Base-by-base conservation (phyloP, 352 stramenopile genomes). In the Globisporangium solare region DNA sequence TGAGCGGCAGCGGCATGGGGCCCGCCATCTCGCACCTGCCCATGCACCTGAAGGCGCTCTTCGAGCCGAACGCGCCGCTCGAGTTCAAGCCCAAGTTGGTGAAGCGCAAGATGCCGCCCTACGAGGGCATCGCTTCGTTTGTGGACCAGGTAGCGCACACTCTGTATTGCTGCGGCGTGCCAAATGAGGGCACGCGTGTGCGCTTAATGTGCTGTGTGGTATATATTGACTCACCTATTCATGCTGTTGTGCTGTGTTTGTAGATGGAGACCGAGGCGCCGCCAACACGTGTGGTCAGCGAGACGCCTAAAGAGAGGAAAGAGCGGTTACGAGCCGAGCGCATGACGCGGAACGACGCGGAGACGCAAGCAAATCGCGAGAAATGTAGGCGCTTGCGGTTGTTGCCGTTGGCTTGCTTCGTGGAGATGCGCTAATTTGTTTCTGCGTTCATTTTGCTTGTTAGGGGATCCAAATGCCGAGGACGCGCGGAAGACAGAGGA, bases 101-200 rank as follows among this genome's bases (percentile, higher is more conserved):
- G 37, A 94, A 92, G 70, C 81, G 83, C 70, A 94, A 94, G 69
- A 94, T 94, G 83, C 81, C 81, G 60, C 81, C 83, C 47, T 94
- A 94, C 66, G 58, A 68, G 18, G 83, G 83, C 0, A 50, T 94
- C 27, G 56, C 63, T 22, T 63, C 35, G 17, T 88, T 88, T 41
- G 3, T 68, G 17, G 59, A 70, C 51, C 40, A 54, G 61, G 74
- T 85, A 32, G 8, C 0, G 12, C 17, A 18, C 12, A 3, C 18
- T 43, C 18, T 35, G 27, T 35, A 35, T 35, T 11, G 27, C 7
- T 35, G 1, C 5, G 3, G 39, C 18, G 12, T 43, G 12, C 39
- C 3, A 8, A 18, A 1, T 43, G 18, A 22, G 15, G 20, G 14
- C 12, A 51, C 13, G 14, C 46, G 2, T 27, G 24, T 51, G 24